Base-by-base conservation (phyloP, 108 stramenopile genomes). In the Conticribra weissflogii region DNA sequence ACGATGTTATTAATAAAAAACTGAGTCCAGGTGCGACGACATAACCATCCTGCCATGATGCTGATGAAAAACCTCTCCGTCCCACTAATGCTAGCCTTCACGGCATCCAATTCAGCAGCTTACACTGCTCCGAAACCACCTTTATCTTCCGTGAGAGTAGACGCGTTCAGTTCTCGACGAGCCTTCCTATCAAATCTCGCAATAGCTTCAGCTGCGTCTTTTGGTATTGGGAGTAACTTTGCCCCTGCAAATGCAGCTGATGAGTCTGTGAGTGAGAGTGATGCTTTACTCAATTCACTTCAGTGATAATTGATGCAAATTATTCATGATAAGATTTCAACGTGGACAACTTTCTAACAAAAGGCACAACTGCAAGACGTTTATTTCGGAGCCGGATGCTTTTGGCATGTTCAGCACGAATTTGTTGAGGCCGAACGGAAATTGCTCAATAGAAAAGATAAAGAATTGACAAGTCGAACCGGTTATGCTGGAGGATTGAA, bases 371-470 rank as follows among this genome's bases (percentile, higher is more conserved):
- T 73, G 3, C 59, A 62, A 59, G 48, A 81, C 12, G 81, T 86
- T 0, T 89, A 89, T 66, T 89, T 86, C 66, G 88, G 88, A 16
- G 76, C 68, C 8, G 88, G 88, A 17, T 93, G 92, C 74, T 88
- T 86, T 68, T 91, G 88, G 91, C 91, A 92, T 44, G 84, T 89
- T 46, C 91, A 96, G 73, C 95, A 94, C 79, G 95, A 96, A 72
- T 91, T 96, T 54, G 75, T 91, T 14, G 70, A 80, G 28, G 92
- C 91, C 17, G 95, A 96, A 84, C 72, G 81, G 31, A 59, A 54
- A 2, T 69, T 94, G 19, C 76, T 96, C 22, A 82, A 79, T 0
- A 74, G 94, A 9, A 50, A 59, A 18, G 88, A 89, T 41, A 31
- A 63, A 14, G 73, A 90, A 59, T 71, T 91, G 25, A 94, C 95